phyloP scores from a whole-genome alignment of 106 monocot species.

The Allium cepa region DNA sequence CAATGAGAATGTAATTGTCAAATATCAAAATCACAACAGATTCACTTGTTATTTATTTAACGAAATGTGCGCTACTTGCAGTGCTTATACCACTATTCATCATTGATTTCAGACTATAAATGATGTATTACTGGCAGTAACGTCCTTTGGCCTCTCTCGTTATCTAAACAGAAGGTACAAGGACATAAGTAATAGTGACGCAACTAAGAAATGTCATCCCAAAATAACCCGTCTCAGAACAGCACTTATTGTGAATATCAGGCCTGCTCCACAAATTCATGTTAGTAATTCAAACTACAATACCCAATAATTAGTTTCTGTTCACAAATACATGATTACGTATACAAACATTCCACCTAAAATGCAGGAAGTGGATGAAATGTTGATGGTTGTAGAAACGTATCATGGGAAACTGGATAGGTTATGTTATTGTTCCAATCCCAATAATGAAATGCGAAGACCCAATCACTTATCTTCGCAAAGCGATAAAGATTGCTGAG shows the following conservation, averaged over 20 bases:
- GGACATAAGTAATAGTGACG: neutral
- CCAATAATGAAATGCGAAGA: conserved; percentile 28
- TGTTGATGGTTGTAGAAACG: conserved; percentile 25
- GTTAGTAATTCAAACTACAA: conserved; percentile 19
- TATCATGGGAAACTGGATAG: conserved; percentile 54
- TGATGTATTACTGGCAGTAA: conserved; percentile 65
- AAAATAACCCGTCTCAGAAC: conserved; percentile 34
- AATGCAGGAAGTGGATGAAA: conserved; percentile 42
- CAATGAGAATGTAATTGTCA: neutral
- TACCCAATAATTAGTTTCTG: no score
- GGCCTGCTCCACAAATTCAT: conserved; percentile 43
- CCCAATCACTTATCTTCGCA: conserved; percentile 62
- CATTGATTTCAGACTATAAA: conserved; percentile 54
- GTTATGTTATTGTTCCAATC: conserved; percentile 45
- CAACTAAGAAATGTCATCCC: conserved; percentile 9
- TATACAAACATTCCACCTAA: neutral
- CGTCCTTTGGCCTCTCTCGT: conserved; percentile 53
- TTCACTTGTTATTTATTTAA: neutral
- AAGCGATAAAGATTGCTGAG: conserved; percentile 29
- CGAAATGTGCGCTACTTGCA: neutral
- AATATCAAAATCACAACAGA: neutral
- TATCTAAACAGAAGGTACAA: conserved; percentile 45
- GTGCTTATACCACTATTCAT: neutral
- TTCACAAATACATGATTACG: no score
- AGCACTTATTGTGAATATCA: conserved; percentile 49